Conservation (phyloP, 2,329 filamentous ascomycete species). For the Hypoxylon sp. region DNA sequence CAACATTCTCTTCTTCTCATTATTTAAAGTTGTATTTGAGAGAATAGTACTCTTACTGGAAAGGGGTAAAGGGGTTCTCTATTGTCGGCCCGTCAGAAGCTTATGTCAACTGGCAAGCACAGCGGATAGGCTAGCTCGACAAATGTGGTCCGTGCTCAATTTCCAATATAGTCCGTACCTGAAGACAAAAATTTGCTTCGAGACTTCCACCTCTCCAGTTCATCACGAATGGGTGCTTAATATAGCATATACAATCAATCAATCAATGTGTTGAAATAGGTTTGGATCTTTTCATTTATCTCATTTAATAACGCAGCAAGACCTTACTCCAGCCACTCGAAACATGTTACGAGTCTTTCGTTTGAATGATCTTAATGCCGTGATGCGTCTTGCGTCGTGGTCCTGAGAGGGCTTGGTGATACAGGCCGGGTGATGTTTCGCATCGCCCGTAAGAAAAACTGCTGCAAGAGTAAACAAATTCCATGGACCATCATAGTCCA, state of each 20-base stretch:
- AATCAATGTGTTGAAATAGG: conserved; percentile 10
- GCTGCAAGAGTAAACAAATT: conserved; percentile 60
- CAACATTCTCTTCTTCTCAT: not conserved
- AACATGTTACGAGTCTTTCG: conserved; percentile 52
- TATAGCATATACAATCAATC: not conserved
- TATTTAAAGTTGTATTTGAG: not conserved
- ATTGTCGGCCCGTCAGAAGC: not conserved
- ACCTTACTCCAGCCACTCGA: conserved; percentile 52
- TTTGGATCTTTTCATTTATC: conserved; percentile 30
- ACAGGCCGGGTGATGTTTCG: conserved; percentile 42
- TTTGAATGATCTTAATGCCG: conserved; percentile 52
- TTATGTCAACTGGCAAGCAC: not conserved
- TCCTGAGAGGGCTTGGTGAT: conserved; percentile 52
- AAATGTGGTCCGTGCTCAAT: not conserved
- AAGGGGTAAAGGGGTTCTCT: not conserved
- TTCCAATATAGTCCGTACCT: not conserved
- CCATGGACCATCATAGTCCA: conserved; percentile 68
- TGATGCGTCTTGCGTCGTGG: conserved; percentile 56
- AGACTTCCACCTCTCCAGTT: not conserved
- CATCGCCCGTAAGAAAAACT: conserved; percentile 39
- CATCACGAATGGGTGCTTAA: not conserved
- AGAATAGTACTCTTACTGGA: not conserved
- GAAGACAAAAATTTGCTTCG: not conserved
- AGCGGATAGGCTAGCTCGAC: not conserved
- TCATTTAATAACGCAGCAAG: conserved; percentile 41